Base-by-base conservation (phyloP, 768 basidiomycete species). In the Tephrocybe sp. region DNA sequence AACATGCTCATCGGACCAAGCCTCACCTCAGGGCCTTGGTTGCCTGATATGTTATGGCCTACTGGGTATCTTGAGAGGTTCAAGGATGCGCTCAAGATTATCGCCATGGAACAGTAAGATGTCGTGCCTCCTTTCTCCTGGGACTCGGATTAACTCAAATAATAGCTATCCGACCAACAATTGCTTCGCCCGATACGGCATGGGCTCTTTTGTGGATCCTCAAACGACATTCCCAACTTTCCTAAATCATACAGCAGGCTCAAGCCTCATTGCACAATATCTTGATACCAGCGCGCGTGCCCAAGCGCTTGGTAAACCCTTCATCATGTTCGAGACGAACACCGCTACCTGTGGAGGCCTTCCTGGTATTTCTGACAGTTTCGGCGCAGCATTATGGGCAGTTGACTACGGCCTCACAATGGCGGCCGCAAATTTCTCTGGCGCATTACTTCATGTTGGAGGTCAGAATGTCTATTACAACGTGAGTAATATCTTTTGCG, bases 321-420 rank as follows among this genome's bases (percentile, higher is more conserved):
- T 86, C 33, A 58, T 85, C 48, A 84, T 88, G 83, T 74, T 86
- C 52, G 86, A 88, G 65, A 85, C 82, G 15, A 86, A 86, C 59
- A 80, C 82, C 0, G 84, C 83, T 3, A 80, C 79, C 30, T 86
- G 85, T 64, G 84, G 83, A 65, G 85, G 85, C 26, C 85, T 86
- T 62, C 63, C 76, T 5, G 86, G 84, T 1, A 65, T 86, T 18
- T 78, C 76, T 46, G 79, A 86, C 58, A 75, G 75, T 8, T 86
- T 83, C 56, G 81, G 77, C 5, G 82, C 78, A 1, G 80, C 82
- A 1, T 66, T 88, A 3, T 86, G 84, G 84, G 80, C 68, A 11
- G 58, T 83, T 56, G 84, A 86, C 60, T 83, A 80, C 64, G 77
- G 71, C 1, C 64, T 85, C 53, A 76, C 80, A 53, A 73, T 83